Conservation (phyloP, 176 grass and related monocot genomes). For the Elaeis guineensis region DNA sequence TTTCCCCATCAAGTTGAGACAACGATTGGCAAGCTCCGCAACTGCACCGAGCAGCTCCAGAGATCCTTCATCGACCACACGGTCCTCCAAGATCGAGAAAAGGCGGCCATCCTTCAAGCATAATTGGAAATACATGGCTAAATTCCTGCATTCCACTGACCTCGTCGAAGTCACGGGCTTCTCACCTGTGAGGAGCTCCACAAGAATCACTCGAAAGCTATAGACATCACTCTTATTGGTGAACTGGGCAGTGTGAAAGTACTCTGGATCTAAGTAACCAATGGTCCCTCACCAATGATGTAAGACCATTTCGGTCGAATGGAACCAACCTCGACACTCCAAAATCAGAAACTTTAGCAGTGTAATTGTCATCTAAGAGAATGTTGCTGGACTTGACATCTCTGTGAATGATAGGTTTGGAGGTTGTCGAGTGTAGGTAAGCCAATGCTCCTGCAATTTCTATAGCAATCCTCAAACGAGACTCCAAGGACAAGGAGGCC, state of each 20-base stretch:
- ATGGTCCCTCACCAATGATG: constrained; percentile 34
- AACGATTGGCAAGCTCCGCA: constrained; percentile 12
- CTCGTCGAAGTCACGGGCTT: constrained; percentile 24
- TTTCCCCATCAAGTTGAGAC: constrained; percentile 23
- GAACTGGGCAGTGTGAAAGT: constrained; percentile 29
- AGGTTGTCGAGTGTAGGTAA: too few relatives aligned
- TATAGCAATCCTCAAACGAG: too few relatives aligned
- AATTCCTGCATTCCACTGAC: constrained; percentile 16
- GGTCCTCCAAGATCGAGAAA: constrained; percentile 20
- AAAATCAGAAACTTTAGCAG: constrained; percentile 48
- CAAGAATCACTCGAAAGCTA: constrained; percentile 36
- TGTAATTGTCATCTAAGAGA: constrained; percentile 31
- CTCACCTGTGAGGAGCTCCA: constrained; percentile 42
- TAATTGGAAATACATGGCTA: constrained; percentile 17
- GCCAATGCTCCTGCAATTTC: too few relatives aligned
- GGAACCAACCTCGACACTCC: constrained; percentile 30
- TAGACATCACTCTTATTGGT: constrained; percentile 48
- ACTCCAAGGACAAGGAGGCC: too few relatives aligned
- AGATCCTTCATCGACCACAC: constrained; percentile 11
- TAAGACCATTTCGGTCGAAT: constrained; percentile 22
- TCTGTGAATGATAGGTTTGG: too few relatives aligned
- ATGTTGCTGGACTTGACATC: constrained; percentile 2
- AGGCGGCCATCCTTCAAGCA: constrained; percentile 3
- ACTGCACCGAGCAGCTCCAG: constrained; percentile 6
- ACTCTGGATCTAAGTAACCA: constrained; percentile 56